These are phyloP conservation scores for Fusarium fujikuroi DNA, from an alignment of 2,329 filamentous ascomycete genomes.

Conservation along the genomic window DNA sequence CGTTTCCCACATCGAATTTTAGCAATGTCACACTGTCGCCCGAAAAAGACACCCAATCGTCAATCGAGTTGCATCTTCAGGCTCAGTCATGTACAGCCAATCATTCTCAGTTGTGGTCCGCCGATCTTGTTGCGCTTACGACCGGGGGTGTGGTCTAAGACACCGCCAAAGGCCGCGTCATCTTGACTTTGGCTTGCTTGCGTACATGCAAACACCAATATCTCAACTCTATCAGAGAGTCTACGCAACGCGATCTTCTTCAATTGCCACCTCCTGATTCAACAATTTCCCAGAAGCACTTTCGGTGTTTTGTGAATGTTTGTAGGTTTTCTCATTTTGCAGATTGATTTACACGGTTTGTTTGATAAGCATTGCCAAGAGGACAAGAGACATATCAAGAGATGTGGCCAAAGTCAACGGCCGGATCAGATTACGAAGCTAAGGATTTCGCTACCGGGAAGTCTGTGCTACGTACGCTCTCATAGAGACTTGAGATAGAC, in stretches of 20 bases:
- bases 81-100: constrained; percentile 16
- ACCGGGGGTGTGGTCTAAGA: constrained; percentile 38
- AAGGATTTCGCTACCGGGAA: constrained; percentile 9
- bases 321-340: neutral
- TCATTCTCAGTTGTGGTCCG: constrained; percentile 23
- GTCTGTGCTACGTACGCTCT: constrained; percentile 18
- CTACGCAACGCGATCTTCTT: constrained; percentile 20
- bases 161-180: constrained; percentile 44
- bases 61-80: constrained; percentile 7
- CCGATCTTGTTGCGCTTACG: constrained; percentile 29
- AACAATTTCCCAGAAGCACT: neutral
- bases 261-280: constrained; percentile 31
- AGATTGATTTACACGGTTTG: neutral
- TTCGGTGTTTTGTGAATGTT: constrained; percentile 1
- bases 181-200: constrained; percentile 44
- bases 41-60: constrained; percentile 19
- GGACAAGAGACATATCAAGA: neutral
- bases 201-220: constrained; percentile 38
- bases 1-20: constrained; percentile 16
- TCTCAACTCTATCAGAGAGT: constrained; percentile 9
- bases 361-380: constrained; percentile 20
- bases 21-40: constrained; percentile 5
- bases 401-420: constrained; percentile 14
- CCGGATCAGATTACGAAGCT: constrained; percentile 9
- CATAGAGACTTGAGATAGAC: neutral